These are phyloP conservation scores for Penicillium atrosanguineum DNA, from an alignment of 495 filamentous ascomycete species.

Conservation along the genomic window DNA sequence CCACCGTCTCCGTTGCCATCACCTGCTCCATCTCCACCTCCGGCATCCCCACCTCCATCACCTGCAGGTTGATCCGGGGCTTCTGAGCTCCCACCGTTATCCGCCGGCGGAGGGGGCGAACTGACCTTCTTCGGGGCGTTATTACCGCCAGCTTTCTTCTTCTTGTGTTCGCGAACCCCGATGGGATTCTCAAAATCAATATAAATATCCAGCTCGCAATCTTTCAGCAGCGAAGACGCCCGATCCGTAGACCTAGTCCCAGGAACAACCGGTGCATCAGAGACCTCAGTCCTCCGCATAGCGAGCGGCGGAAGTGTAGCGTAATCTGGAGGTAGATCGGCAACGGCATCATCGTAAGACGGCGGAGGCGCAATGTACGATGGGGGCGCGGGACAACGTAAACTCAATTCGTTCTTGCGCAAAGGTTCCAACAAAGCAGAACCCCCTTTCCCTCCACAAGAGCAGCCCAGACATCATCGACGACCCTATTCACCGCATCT, in stretches of 20 bases:
- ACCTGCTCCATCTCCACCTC: constrained; percentile 11
- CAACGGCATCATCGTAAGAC: constrained; percentile 42
- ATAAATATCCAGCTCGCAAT: constrained; percentile 26
- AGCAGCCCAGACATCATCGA: constrained; percentile 16
- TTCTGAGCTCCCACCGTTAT: constrained; percentile 23
- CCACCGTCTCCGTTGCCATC: no score
- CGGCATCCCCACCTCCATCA: constrained; percentile 31
- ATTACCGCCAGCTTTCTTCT: constrained; percentile 29
- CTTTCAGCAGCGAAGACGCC: constrained; percentile 34
- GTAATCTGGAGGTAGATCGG: constrained; percentile 46
- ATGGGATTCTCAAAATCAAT: constrained; percentile 53
- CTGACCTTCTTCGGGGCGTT: constrained; percentile 32
- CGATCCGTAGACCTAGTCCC: constrained; percentile 34
- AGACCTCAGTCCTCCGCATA: constrained; percentile 15
- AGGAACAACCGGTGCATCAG: constrained; percentile 18
- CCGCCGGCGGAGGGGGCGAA: constrained; percentile 20
- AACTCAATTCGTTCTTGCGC: constrained; percentile 15
- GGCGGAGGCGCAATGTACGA: constrained; percentile 36
- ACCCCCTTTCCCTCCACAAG: neutral
- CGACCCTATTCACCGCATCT: constrained; percentile 6
- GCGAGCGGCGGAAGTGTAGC: constrained; percentile 29
- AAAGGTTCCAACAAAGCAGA: neutral
- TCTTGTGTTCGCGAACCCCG: constrained; percentile 48
- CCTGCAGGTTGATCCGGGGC: constrained; percentile 28
- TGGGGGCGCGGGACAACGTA: constrained; percentile 13